Evolutionary conservation across 2,329 filamentous ascomycete genomes (phyloP).

Genomic region (Colletotrichum filicis): DNA sequence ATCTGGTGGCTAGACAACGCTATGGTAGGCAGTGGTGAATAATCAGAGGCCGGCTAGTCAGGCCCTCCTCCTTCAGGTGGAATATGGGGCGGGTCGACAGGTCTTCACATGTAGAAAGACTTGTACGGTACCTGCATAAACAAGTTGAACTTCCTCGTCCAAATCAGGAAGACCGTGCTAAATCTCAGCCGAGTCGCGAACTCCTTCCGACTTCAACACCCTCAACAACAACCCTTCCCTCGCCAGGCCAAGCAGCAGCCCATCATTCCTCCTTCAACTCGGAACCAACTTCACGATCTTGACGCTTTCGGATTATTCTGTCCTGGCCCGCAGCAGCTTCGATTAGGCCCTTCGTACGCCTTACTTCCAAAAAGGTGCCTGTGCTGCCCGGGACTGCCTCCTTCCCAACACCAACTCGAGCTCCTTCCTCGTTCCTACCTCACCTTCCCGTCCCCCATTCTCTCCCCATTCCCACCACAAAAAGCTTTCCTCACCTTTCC

Average conservation of each 20-base stretch:
- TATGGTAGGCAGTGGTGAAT: not conserved
- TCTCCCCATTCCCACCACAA: not conserved
- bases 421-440: constrained; percentile 8
- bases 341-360: not conserved
- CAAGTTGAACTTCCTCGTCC: not conserved
- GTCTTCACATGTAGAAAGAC: not conserved
- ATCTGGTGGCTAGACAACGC: not conserved
- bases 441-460: not conserved
- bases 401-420: constrained; percentile 20
- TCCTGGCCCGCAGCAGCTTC: not conserved
- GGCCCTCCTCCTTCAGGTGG: not conserved
- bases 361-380: not conserved
- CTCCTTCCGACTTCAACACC: not conserved
- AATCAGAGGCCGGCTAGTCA: not conserved
- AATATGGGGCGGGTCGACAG: not conserved
- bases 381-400: not conserved
- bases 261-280: not conserved
- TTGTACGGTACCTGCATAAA: not conserved
- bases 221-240: not conserved
- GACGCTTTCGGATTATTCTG: not conserved
- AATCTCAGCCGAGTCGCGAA: not conserved
- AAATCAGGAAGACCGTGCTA: not conserved
- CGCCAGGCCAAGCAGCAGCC: not conserved
- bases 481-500: constrained; percentile 10
- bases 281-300: not conserved